Base-by-base conservation (phyloP, 2,329 filamentous ascomycete genomes). In the Cladobotryum mycophilum region DNA sequence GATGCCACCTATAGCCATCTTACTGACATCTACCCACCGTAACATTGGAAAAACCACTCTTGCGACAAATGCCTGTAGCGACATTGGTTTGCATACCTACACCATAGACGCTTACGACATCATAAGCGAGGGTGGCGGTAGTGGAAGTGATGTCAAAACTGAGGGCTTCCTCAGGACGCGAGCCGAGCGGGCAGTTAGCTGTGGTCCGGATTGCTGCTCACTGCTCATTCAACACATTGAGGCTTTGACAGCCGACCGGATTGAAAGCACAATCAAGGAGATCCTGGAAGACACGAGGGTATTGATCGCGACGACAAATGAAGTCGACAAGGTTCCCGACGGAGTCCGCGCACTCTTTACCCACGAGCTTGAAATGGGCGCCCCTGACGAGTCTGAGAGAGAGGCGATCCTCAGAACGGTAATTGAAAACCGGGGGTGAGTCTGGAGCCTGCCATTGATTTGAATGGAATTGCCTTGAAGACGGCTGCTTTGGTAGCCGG, bases 401-500 rank as follows among this genome's bases (percentile, higher is more conserved):
- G 91, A 96, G 70, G 87, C 86, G 2, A 93, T 97, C 43, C 72
- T 99, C 8, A 81, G 81, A 47, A 84, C 84, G 53, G 88, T 95
- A 35, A 80, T 96, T 34, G 80, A 87, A 34, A 84, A 89, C 52
- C 81, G 84, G 25, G 84, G 2, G 78, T 96, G 18, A 79, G 81
- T n/a, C 71, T 96, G 2, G 88, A 91, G 15, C 80, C 86, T 0
- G 86, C 91, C 46, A 89, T 96, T 3, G 90, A 96, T 50, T 76
- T 99, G 5, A 80, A 83, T 55, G 83, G 85, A 9, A 85, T 99
- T 14, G 93, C 93, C 1, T 79, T 99, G 46, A 97, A 97, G 73
- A 99, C 93, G 8, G 93, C 93, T 6, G 93, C 93, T 2, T 76
- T 99, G 7, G 93, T 99, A 3, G 93, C 93, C 17, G 93, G 91